A percentile compares a stretch with the other conserved stretches of the same genome.
These are phyloP conservation scores for Cordyceps javanica DNA, from an alignment of 2,329 filamentous ascomycete genomes.

Conservation along the genomic window DNA sequence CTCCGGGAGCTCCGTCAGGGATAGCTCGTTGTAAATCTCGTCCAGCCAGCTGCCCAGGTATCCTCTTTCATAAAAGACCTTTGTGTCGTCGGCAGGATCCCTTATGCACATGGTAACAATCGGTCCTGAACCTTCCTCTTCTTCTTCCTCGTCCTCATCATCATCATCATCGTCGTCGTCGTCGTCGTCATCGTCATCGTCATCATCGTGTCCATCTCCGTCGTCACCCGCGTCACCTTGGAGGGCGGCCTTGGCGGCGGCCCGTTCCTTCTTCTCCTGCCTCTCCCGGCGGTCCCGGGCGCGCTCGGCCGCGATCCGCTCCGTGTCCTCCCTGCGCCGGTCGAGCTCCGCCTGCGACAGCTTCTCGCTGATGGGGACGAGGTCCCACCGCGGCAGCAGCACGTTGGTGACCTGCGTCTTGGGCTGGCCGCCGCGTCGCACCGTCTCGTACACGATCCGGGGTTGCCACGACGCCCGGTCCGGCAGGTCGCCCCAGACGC, in stretches of 20 bases:
- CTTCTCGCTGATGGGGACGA: not conserved
- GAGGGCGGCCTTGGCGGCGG: not conserved
- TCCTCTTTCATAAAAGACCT: slow-evolving; percentile 14
- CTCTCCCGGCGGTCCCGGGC: not conserved
- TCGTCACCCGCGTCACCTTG: too few relatives aligned
- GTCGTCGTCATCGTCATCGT: slow-evolving; percentile 4
- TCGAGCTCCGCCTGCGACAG: not conserved
- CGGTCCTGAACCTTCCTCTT: not conserved
- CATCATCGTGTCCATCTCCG: not conserved
- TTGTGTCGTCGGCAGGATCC: slow-evolving; percentile 4
- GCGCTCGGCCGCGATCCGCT: slow-evolving; percentile 2
- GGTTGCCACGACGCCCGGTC: not conserved
- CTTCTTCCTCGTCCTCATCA: slow-evolving; percentile 11
- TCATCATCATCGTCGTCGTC: slow-evolving; percentile 13
- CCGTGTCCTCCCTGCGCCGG: not conserved
- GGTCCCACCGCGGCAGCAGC: slow-evolving; percentile 6
- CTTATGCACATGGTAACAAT: slow-evolving; percentile 15
- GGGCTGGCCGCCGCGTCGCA: not conserved
- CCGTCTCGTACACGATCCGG: not conserved
- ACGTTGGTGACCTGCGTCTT: slow-evolving; percentile 2
- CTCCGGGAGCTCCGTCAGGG: slow-evolving; percentile 3
- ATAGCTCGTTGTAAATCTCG: slow-evolving; percentile 13
- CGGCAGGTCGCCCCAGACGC: slow-evolving; percentile 21
- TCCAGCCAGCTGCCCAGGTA: slow-evolving; percentile 16
- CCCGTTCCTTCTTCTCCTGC: not conserved